Evolutionary conservation across 805 yeast genomes (phyloP), one percentile per base, ranked within the genome.

Genomic region (Priceomyces haplophilus): DNA sequence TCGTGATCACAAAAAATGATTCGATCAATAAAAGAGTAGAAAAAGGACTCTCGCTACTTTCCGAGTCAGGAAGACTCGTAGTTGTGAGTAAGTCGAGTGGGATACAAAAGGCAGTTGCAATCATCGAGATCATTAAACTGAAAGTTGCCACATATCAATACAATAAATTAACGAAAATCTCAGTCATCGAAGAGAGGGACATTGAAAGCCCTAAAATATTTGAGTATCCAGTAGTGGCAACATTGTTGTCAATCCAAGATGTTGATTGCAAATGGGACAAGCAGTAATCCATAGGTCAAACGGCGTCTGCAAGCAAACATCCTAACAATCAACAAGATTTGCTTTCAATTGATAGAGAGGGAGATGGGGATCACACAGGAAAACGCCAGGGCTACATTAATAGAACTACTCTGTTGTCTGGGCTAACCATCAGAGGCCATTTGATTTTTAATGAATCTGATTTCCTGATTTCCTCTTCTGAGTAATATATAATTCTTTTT

Each of bases 1-100:
- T 40, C 42, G 19, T 46, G 10, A 37, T 53, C 5, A 42, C 47
- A 2, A 54, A 53, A 33, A 53, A 53, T 40, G 59, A 54, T 36
- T 48, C 54, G 3, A 54, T 54, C 13, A 55, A 55, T 18, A 30
- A 33, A n/a, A 42, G 41, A 35, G 46, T 55, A 7, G 42, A 47
- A 3, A 41, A 41, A 15, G 39, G 55, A 1, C 16, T 40, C 10
- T 25, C 42, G 5, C 38, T 27, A 5, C 17, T 48, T 3, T 15
- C 34, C 11, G 35, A 41, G 20, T 33, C 31, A 8, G 37, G 44
- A 3, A 30, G 42, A 2, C 29, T 48, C 10, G 18, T 55, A 17
- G 19, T 56, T 11, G 18, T 44, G 1, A 38, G 52, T 16, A 46
- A 37, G 19, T 47, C 56, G 1, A 43, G 40, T 7, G 41, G 43